phyloP scores from a whole-genome alignment of 2,329 filamentous ascomycete genomes.

The Balansia obtecta region DNA sequence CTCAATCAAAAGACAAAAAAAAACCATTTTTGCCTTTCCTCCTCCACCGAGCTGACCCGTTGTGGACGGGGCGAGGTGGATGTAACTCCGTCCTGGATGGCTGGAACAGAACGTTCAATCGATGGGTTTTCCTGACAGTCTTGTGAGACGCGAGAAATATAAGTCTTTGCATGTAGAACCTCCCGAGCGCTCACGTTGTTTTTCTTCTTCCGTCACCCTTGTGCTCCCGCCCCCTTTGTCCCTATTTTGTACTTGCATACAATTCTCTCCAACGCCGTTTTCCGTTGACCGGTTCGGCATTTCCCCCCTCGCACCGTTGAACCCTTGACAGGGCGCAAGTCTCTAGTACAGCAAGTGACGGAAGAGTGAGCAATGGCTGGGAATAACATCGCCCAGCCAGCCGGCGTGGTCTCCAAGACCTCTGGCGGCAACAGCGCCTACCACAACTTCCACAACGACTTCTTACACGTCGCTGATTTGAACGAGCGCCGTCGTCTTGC shows the following conservation, averaged over 20 bases:
- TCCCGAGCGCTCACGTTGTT: background rate
- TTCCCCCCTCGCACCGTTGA: background rate
- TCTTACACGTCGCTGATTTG: slow-evolving; percentile 50
- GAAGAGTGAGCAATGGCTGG: slow-evolving; percentile 1
- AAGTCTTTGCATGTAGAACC: background rate
- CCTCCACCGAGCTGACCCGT: background rate
- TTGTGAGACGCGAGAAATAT: background rate
- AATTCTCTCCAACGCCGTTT: background rate
- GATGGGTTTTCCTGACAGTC: background rate
- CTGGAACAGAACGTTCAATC: background rate
- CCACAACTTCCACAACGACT: slow-evolving; percentile 70
- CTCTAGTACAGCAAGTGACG: background rate
- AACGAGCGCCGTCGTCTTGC: slow-evolving; percentile 70
- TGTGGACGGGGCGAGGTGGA: background rate
- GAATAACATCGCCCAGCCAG: slow-evolving; percentile 3
- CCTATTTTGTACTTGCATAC: background rate
- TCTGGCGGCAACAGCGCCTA: slow-evolving; percentile 57
- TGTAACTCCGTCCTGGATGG: too few species aligned
- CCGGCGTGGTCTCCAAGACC: slow-evolving; percentile 29
- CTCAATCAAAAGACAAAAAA: too few species aligned
- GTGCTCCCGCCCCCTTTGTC: background rate
- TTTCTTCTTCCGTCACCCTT: background rate
- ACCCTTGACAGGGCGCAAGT: background rate
- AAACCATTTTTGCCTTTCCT: background rate
- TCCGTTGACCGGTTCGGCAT: background rate